Percentiles rank a stretch among this genome's conserved stretches.
phyloP scores from a whole-genome alignment of 1,139 yeast species.

The Hanseniaspora uvarum region DNA sequence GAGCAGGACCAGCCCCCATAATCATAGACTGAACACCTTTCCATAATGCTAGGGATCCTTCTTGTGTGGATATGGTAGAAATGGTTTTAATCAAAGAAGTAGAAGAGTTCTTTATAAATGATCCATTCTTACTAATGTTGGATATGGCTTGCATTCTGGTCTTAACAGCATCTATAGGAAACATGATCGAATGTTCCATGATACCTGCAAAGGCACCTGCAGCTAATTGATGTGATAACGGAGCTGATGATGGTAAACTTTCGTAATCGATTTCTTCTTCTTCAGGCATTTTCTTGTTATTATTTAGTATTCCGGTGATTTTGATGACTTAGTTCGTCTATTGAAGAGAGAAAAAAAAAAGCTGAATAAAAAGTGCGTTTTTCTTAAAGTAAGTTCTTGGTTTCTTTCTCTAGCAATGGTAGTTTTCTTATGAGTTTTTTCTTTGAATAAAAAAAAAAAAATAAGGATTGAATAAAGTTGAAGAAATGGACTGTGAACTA shows the following conservation, averaged over 20 bases:
- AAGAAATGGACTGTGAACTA: too few species aligned
- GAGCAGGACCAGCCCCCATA: conserved; percentile 99
- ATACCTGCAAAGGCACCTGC: conserved; percentile 99
- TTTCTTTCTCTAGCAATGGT: too few species aligned
- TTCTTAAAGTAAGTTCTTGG: too few species aligned
- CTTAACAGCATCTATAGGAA: conserved; percentile 87
- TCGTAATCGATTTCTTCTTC: conserved; percentile 62
- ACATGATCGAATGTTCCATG: conserved; percentile 96
- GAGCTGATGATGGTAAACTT: conserved; percentile 79
- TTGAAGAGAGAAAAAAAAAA: too few species aligned
- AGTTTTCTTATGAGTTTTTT: too few species aligned
- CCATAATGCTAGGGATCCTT: conserved; percentile 86
- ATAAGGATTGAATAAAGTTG: too few species aligned
- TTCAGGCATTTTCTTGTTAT: conserved; percentile 17
- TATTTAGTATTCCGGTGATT: not conserved
- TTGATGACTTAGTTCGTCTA: not conserved
- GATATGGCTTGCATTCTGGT: conserved; percentile 83
- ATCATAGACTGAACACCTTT: conserved; percentile 89
- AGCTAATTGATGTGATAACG: conserved; percentile 64
- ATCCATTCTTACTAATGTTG: conserved; percentile 24
- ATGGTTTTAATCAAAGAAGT: conserved; percentile 45
- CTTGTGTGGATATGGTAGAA: conserved; percentile 69
- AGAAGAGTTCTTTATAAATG: conserved; percentile 28
- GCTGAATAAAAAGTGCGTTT: too few species aligned
- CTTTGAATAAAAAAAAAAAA: too few species aligned